phyloP scores from a whole-genome alignment of 805 yeast species.

The Ogataea henricii region DNA sequence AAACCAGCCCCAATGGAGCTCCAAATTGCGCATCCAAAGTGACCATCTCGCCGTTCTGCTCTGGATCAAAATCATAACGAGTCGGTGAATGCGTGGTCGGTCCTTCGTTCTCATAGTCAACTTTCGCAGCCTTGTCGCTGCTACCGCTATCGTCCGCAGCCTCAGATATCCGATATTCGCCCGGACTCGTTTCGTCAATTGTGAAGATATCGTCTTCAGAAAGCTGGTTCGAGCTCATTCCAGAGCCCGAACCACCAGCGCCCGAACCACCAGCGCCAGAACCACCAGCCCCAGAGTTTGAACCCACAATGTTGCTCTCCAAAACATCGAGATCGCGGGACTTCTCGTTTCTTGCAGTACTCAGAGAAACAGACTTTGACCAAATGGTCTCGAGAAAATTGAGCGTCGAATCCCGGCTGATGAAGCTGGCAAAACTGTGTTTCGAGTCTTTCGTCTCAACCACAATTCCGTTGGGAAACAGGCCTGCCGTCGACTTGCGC shows the following conservation, averaged over 20 bases:
- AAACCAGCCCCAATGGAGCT: conserved; percentile 80
- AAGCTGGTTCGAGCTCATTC: conserved; percentile 13
- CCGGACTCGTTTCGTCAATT: conserved; percentile 35
- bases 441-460: conserved; percentile 64
- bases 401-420: conserved; percentile 76
- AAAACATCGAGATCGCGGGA: conserved; percentile 28
- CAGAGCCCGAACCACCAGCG: conserved; percentile 16
- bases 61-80: conserved; percentile 44
- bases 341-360: conserved; percentile 29
- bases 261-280: conserved; percentile 14
- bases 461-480: conserved; percentile 87
- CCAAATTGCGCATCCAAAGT: conserved; percentile 51
- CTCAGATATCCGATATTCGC: conserved; percentile 11
- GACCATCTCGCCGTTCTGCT: conserved; percentile 49
- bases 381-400: conserved; percentile 71
- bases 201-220: conserved; percentile 36
- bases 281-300: conserved; percentile 19
- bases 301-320: conserved; percentile 11
- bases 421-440: conserved; percentile 84
- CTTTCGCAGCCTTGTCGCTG: conserved; percentile 21
- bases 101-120: conserved; percentile 46
- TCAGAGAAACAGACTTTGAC: conserved; percentile 48
- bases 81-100: conserved; percentile 68
- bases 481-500: conserved; percentile 81
- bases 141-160: conserved; percentile 25